A percentile compares a stretch with the other conserved stretches of the same genome.
Conservation (phyloP, 2,329 filamentous ascomycete genomes). For the Pyrenochaeta sp. region DNA sequence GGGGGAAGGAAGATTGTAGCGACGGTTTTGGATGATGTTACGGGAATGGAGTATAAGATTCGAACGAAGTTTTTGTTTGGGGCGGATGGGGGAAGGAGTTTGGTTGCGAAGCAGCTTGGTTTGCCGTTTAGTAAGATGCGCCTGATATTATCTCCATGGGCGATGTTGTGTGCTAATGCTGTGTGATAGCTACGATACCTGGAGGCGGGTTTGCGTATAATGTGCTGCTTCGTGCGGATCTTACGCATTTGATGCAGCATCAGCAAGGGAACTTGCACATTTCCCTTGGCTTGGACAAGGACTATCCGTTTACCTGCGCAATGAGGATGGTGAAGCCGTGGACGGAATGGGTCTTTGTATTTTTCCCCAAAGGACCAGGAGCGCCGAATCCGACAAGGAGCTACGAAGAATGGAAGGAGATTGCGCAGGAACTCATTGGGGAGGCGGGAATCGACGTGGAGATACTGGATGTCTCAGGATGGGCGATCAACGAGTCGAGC, state of each 20-base stretch:
- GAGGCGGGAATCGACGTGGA: constrained; percentile 15
- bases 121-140: constrained; percentile 50
- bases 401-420: constrained; percentile 17
- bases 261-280: constrained; percentile 68
- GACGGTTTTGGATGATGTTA: constrained; percentile 48
- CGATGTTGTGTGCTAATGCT: not conserved
- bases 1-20: constrained; percentile 39
- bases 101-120: constrained; percentile 55
- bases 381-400: constrained; percentile 5
- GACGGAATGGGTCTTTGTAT: constrained; percentile 61
- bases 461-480: constrained; percentile 16
- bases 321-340: constrained; percentile 69
- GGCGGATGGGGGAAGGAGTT: constrained; percentile 62
- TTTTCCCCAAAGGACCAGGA: constrained; percentile 18
- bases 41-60: constrained; percentile 53
- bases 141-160: not conserved
- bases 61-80: constrained; percentile 66
- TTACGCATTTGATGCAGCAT: constrained; percentile 58
- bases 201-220: constrained; percentile 61
- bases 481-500: constrained; percentile 23
- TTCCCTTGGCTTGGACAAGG: constrained; percentile 63
- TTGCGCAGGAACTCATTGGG: constrained; percentile 15
- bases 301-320: constrained; percentile 59
- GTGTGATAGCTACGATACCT: constrained; percentile 48
- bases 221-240: constrained; percentile 59